Evolutionary conservation across 108 stramenopile genomes (phyloP).

Genomic region (Aurantiochytrium sp.): DNA sequence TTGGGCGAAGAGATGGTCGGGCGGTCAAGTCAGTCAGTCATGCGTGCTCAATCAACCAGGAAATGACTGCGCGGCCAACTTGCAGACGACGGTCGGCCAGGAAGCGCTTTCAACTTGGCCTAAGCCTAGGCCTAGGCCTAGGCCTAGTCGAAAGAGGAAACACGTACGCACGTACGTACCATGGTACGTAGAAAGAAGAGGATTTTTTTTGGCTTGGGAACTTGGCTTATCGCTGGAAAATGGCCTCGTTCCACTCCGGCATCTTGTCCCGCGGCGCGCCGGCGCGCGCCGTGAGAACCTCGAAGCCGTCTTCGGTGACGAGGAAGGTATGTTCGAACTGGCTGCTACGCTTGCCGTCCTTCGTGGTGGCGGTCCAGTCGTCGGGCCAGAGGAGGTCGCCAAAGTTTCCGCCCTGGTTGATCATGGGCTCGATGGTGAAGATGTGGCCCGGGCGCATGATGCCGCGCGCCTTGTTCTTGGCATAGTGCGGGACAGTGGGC

Average conservation of each 20-base stretch:
- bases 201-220: too few relatives aligned
- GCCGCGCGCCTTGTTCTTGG: conserved; percentile 67
- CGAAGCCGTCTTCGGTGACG: conserved; percentile 83
- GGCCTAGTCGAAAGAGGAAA: too few relatives aligned
- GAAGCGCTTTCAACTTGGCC: too few relatives aligned
- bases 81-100: too few relatives aligned
- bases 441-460: conserved; percentile 82
- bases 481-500: conserved; percentile 92
- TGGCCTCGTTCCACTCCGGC: background rate
- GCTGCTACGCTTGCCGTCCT: conserved; percentile 80
- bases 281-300: conserved; percentile 73
- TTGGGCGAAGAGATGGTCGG: too few relatives aligned
- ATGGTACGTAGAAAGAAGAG: too few relatives aligned
- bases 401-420: conserved; percentile 52
- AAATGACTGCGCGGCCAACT: too few relatives aligned
- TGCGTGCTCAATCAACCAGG: too few relatives aligned
- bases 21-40: too few relatives aligned
- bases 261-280: background rate
- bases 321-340: conserved; percentile 98
- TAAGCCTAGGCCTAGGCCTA: too few relatives aligned
- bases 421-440: conserved; percentile 99
- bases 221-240: background rate
- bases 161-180: too few relatives aligned
- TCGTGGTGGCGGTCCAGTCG: conserved; percentile 92
- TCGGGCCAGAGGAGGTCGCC: conserved; percentile 73